Evolutionary conservation across 78 protist species (phyloP), one percentile per base, ranked within the genome.

Genomic region (Chrysochromulina parva): DNA sequence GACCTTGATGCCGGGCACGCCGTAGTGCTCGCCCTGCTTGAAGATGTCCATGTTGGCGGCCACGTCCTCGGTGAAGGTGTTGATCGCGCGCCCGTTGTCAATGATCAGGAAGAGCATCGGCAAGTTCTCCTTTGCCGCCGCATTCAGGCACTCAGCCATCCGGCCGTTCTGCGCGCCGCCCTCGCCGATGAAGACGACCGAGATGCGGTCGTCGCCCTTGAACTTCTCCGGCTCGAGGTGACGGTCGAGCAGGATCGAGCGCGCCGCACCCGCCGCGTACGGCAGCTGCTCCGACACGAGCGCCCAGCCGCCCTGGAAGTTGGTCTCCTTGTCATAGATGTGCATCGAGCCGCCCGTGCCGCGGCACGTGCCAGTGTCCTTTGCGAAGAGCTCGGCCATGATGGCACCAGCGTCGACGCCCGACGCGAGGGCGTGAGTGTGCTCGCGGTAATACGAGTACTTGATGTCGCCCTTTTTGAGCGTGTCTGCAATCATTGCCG

Each of bases 221-320:
- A 16, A 6, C 60, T 11, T 47, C 17, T 50, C 90, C 47, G 53
- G 54, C 62, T 24, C 80, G 50, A n/a, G 74, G 38, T n/a, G 50
- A 38, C 90, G 69, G 90, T 85, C 90, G 62, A 85, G 90, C 2
- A 85, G 90, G 90, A 85, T 85, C 38, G 90, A 85, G 80, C 90
- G 69, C 80, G 90, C 90, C 38, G 66, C 87, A 16, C 90, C 90
- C 7, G 66, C 90, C 28, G 90, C 90, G 82, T 88, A 88, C 60
- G 90, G 90, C n/a, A 88, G 90, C 91, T 88, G 91, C 91, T 88
- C 91, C 20, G 78, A 48, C 24, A 88, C 91, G 74, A 88, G 91
- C 65, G 91, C 91, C 91, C 91, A 88, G 91, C 91, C 91, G 48
- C 91, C 91, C 85, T 88, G 91, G 82, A 88, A 66, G 91, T 88